Evolutionary conservation across 768 basidiomycete species (phyloP).

Genomic region (Rhizopogon roseolus): DNA sequence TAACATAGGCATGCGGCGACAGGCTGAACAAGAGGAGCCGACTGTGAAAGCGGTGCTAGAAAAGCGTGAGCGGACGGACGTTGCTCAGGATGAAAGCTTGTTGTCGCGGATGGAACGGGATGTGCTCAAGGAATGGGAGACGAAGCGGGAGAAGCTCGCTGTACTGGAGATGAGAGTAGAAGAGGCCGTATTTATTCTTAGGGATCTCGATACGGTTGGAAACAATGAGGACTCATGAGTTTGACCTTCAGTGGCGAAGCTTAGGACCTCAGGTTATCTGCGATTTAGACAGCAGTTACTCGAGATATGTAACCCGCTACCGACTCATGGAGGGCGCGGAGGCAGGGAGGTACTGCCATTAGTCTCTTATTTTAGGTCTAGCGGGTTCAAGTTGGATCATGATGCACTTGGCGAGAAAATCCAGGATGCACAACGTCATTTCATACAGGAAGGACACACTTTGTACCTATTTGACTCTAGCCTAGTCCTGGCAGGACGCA

Average conservation of each 20-base stretch:
- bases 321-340: too few relatives aligned
- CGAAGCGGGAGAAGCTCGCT: slow-evolving; percentile 66
- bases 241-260: not conserved
- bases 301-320: too few relatives aligned
- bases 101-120: slow-evolving; percentile 75
- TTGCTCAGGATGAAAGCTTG: slow-evolving; percentile 68
- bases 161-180: slow-evolving; percentile 85
- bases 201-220: slow-evolving; percentile 62
- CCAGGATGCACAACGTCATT: too few relatives aligned
- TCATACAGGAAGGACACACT: too few relatives aligned
- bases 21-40: slow-evolving; percentile 66
- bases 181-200: slow-evolving; percentile 83
- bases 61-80: slow-evolving; percentile 79
- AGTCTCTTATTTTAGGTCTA: too few relatives aligned
- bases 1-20: slow-evolving; percentile 73
- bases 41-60: slow-evolving; percentile 68
- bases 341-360: too few relatives aligned
- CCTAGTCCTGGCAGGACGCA: too few relatives aligned
- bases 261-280: too few relatives aligned
- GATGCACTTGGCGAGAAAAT: too few relatives aligned
- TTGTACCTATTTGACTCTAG: too few relatives aligned
- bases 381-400: too few relatives aligned
- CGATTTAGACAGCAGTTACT: too few relatives aligned
- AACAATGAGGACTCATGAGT: slow-evolving; percentile 39
- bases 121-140: slow-evolving; percentile 67